Percentiles rank a stretch among this genome's conserved stretches.
phyloP scores from a whole-genome alignment of 441 rosid genomes.

The Dalechampia spathulata region DNA sequence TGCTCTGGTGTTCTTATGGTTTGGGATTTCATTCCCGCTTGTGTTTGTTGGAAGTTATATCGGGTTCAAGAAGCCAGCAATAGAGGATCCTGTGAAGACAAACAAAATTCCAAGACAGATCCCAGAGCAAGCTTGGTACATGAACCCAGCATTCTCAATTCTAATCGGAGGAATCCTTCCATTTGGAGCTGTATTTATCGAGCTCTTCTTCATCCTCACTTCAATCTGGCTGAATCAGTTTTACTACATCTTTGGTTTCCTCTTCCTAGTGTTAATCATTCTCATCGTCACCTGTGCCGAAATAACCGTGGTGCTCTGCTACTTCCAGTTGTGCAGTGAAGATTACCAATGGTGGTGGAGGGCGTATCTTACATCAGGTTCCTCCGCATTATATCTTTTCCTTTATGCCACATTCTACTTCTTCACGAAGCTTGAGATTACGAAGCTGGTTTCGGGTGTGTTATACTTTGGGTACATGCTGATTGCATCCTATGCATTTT shows the following conservation, averaged over 20 bases:
- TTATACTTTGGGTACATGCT: conserved; percentile 94
- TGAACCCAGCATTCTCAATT: conserved; percentile 79
- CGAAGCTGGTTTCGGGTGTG: conserved; percentile 67
- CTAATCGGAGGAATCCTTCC: conserved; percentile 93
- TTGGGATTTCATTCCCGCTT: conserved; percentile 91
- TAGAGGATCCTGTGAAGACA: conserved; percentile 83
- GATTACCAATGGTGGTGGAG: conserved; percentile 99
- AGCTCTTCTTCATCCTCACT: conserved; percentile 88
- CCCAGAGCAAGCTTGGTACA: conserved; percentile 88
- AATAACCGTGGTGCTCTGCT: conserved; percentile 86
- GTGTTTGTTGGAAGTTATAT: conserved; percentile 72
- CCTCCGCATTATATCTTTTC: conserved; percentile 82
- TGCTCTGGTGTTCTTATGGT: conserved; percentile 75
- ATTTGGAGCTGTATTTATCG: conserved; percentile 88
- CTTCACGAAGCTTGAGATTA: conserved; percentile 93
- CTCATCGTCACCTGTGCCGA: conserved; percentile 86
- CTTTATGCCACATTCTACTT: conserved; percentile 86
- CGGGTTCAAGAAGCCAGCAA: conserved; percentile 67
- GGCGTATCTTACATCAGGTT: conserved; percentile 86
- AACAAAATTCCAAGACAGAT: conserved; percentile 89
- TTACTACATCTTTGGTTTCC: conserved; percentile 95
- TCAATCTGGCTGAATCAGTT: conserved; percentile 95
- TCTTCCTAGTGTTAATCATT: conserved; percentile 77
- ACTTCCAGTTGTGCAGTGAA: conserved; percentile 94
- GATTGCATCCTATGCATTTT: conserved; percentile 72